Conservation (phyloP, 2,329 filamentous ascomycete genomes). For the Fusarium neocosmosporiellum region DNA sequence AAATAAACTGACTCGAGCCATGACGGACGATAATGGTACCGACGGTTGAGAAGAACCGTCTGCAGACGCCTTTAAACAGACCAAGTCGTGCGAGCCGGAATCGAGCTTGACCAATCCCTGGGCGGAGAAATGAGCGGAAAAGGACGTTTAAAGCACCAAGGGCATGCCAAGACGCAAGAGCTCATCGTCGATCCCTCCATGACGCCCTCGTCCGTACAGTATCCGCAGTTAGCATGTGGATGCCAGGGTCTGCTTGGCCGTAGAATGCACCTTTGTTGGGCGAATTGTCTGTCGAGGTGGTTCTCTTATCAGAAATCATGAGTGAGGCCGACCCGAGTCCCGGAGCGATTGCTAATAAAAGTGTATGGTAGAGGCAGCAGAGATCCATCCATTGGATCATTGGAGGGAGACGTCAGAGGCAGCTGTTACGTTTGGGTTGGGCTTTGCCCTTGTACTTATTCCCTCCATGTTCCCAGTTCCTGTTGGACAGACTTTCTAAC, state of each 20-base stretch:
- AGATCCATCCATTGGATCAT: neutral
- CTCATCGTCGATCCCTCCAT: conserved; percentile 36
- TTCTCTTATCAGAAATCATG: conserved; percentile 32
- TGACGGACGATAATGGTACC: conserved; percentile 3
- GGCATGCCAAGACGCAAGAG: conserved; percentile 31
- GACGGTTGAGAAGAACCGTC: conserved; percentile 1
- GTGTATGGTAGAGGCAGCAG: neutral
- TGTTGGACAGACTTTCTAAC: neutral
- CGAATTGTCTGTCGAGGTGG: conserved; percentile 21
- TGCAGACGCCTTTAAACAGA: conserved; percentile 3
- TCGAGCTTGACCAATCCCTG: conserved; percentile 20
- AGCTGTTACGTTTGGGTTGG: neutral
- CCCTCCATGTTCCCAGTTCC: neutral
- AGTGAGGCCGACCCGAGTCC: conserved; percentile 1
- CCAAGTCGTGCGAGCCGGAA: neutral
- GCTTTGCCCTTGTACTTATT: neutral
- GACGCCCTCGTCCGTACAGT: conserved; percentile 18
- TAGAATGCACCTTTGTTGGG: conserved; percentile 32
- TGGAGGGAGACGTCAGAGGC: neutral
- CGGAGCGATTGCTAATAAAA: neutral
- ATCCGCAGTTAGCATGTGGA: conserved; percentile 26
- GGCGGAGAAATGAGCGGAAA: conserved; percentile 11
- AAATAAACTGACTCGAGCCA: conserved; percentile 1
- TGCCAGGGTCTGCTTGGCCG: conserved; percentile 20
- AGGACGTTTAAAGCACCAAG: conserved; percentile 7